Evolutionary conservation across 352 stramenopile genomes (phyloP), one percentile per base, ranked within the genome.

Genomic region (Phytophthora kernoviae): DNA sequence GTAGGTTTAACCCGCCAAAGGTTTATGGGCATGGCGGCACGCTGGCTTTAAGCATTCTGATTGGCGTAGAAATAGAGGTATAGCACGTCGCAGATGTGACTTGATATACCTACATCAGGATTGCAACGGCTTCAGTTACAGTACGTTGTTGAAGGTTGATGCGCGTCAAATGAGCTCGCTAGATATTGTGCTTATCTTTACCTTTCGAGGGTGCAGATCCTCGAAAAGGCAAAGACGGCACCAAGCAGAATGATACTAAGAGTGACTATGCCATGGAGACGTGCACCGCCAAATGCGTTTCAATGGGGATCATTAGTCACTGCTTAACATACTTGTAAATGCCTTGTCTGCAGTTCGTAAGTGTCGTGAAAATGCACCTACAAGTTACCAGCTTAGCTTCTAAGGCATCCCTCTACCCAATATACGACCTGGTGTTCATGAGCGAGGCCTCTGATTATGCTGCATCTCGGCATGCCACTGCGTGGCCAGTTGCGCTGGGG

Each of bases 1-100:
- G 27, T 7, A 26, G 22, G 44, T 11, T 39, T 8, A 37, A 4
- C 5, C 7, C 32, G 17, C 40, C 11, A 4, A 8, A 4, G 4
- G 56, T 4, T 70, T 66, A 70, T 70, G 62, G 56, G 40, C 21
- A 8, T 37, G 62, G 43, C 62, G 56, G 62, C 62, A 70, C 42
- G 27, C 43, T 18, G 2, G 12, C 4, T 24, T 22, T 30, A 14
- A 15, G 4, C 9, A 17, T 10, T 12, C 46, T n/a, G 20, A 69
- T 69, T 69, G 54, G 61, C 6, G 21, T 1, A 36, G 11, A 27
- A 5, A 26, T 65, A 49, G 43, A 46, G 56, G 62, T 42, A 65
- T 60, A 70, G 9, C 62, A 70, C 62, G 62, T 70, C 62, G 43
- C 62, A 70, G 54, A 51, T 32, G 33, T 39, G 33, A 39, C 9